These are phyloP conservation scores for Aspergillus bertholletiae DNA, from an alignment of 495 filamentous ascomycete genomes.

Conservation along the genomic window DNA sequence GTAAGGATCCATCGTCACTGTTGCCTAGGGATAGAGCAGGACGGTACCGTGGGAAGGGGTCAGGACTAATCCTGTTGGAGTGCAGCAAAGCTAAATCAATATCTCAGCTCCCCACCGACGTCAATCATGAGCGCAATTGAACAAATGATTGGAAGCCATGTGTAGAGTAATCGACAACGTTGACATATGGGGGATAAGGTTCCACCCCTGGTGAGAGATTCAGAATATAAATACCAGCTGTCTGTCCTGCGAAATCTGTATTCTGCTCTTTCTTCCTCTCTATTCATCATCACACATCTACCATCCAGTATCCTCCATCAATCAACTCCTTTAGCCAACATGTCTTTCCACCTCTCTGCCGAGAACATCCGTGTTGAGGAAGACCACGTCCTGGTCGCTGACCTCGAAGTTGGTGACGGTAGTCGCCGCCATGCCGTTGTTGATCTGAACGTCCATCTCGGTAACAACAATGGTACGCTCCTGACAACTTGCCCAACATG, in stretches of 20 bases:
- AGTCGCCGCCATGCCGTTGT: slow-evolving; percentile 29
- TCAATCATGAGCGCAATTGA: neutral
- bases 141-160: slow-evolving; percentile 7
- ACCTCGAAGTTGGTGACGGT: slow-evolving; percentile 23
- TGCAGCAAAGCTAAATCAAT: neutral
- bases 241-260: neutral
- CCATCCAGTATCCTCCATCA: neutral
- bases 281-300: neutral
- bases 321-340: slow-evolving; percentile 10
- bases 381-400: slow-evolving; percentile 37
- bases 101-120: neutral
- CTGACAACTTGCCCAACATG: neutral
- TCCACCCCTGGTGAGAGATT: neutral
- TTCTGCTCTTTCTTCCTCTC: neutral
- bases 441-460: slow-evolving; percentile 38
- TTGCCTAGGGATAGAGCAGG: neutral
- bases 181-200: neutral
- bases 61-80: neutral
- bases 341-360: slow-evolving; percentile 45
- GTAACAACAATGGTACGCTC: slow-evolving; percentile 42
- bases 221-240: slow-evolving; percentile 5
- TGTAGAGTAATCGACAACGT: neutral
- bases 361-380: slow-evolving; percentile 36
- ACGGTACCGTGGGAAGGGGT: neutral
- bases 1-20: neutral